Conservation (phyloP, 768 basidiomycete genomes). For the Boletales sp. region DNA sequence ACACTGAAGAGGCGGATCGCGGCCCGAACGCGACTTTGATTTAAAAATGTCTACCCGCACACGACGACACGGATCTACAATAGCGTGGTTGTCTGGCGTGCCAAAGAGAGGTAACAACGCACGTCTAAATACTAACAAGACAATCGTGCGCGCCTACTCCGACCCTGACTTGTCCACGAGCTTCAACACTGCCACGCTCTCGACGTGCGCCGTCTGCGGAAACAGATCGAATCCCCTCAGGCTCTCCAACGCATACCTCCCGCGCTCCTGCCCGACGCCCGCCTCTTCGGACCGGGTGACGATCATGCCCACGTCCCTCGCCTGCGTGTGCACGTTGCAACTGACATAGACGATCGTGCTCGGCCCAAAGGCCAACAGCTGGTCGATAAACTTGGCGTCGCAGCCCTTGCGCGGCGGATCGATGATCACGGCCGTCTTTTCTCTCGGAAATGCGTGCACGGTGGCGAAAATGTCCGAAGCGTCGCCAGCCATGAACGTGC, state of each 20-base stretch:
- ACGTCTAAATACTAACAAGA: too few relatives aligned
- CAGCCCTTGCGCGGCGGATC: constrained; percentile 97
- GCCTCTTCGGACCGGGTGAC: constrained; percentile 40
- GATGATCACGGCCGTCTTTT: constrained; percentile 66
- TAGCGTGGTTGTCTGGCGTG: too few relatives aligned
- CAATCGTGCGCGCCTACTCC: too few relatives aligned
- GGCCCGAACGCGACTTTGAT: too few relatives aligned
- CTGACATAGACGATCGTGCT: constrained; percentile 83
- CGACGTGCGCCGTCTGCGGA: constrained; percentile 94
- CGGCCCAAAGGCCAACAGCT: constrained; percentile 68
- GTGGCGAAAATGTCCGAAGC: constrained; percentile 80
- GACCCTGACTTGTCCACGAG: constrained; percentile 17
- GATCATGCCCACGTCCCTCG: constrained; percentile 80
- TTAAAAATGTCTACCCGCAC: too few relatives aligned
- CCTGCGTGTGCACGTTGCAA: constrained; percentile 94
- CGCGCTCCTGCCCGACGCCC: constrained; percentile 32
- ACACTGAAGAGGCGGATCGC: too few relatives aligned
- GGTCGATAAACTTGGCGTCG: constrained; percentile 72
- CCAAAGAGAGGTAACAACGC: too few relatives aligned
- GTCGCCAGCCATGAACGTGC: constrained; percentile 74
- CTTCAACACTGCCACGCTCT: constrained; percentile 70
- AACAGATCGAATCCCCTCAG: constrained; percentile 91
- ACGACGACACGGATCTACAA: too few relatives aligned
- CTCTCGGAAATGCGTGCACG: constrained; percentile 62
- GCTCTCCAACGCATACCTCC: constrained; percentile 74